A percentile compares a stretch with the other conserved stretches of the same genome.
Evolutionary conservation across 371 early-diverging fungal species (phyloP).

Genomic region (Astathelohania contejeani): DNA sequence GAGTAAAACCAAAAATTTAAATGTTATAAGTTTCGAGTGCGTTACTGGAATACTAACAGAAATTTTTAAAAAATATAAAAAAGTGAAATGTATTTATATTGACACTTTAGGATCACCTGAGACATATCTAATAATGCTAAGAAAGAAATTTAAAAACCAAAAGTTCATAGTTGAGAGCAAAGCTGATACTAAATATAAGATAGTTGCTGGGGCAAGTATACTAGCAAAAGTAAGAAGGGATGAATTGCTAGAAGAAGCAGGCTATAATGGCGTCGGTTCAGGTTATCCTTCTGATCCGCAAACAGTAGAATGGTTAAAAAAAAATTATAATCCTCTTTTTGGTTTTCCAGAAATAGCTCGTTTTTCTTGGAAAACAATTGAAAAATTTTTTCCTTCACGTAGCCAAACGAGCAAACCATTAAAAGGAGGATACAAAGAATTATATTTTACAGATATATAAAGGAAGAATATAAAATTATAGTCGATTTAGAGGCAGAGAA

Average conservation of each 20-base stretch:
- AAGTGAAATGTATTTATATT: slow-evolving; percentile 56
- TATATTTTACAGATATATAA: no score
- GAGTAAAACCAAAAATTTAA: slow-evolving; percentile 61
- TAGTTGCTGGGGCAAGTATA: slow-evolving; percentile 93
- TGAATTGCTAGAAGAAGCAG: slow-evolving; percentile 58
- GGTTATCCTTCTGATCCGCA: slow-evolving; percentile 93
- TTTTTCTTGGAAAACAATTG: slow-evolving; percentile 82
- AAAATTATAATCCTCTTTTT: slow-evolving; percentile 64
- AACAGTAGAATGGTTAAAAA: slow-evolving; percentile 67
- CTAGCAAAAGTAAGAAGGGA: slow-evolving; percentile 91
- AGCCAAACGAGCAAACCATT: no score
- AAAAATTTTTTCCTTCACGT: no score
- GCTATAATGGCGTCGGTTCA: slow-evolving; percentile 63
- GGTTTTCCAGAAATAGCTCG: slow-evolving; percentile 77
- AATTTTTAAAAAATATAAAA: slow-evolving; percentile 19
- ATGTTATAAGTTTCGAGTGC: slow-evolving; percentile 75
- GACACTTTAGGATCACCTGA: slow-evolving; percentile 88
- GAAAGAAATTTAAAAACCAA: slow-evolving; percentile 43
- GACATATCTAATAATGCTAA: slow-evolving; percentile 63
- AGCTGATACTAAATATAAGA: slow-evolving; percentile 80
- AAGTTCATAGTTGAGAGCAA: slow-evolving; percentile 69
- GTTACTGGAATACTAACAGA: slow-evolving; percentile 47
- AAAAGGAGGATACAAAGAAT: no score
- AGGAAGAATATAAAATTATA: no score
- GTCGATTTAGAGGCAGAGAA: no score